A percentile compares a stretch with the other conserved stretches of the same genome.
phyloP scores from a whole-genome alignment of 2,329 filamentous ascomycete genomes.

The Paracoccidioides brasiliensis region DNA sequence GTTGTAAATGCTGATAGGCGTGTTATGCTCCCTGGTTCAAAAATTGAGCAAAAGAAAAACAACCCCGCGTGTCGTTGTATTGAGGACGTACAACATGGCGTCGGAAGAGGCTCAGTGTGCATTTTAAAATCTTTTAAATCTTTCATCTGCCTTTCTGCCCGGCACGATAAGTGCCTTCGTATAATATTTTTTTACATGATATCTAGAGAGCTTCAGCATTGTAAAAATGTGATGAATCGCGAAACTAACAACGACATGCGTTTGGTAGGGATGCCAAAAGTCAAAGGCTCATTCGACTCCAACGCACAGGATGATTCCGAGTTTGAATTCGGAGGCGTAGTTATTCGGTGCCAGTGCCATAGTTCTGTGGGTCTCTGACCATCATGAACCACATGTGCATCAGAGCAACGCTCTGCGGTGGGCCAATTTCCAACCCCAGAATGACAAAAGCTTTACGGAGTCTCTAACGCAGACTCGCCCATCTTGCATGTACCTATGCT shows the following conservation, averaged over 20 bases:
- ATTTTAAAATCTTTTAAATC: too few species aligned
- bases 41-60: too few species aligned
- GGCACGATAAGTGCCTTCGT: too few species aligned
- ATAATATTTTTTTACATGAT: neutral
- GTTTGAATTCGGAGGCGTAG: conserved; percentile 84
- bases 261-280: neutral
- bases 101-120: too few species aligned
- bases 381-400: conserved; percentile 99
- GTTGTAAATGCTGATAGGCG: too few species aligned
- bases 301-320: conserved; percentile 4
- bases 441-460: conserved; percentile 54
- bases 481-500: conserved; percentile 67
- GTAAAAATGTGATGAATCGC: neutral
- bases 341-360: conserved; percentile 57
- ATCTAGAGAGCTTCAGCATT: neutral
- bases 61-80: too few species aligned
- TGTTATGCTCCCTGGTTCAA: too few species aligned
- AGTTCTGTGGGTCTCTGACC: conserved; percentile 79
- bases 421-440: conserved; percentile 58
- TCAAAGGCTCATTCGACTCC: neutral
- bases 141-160: too few species aligned
- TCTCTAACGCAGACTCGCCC: conserved; percentile 58
- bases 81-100: too few species aligned
- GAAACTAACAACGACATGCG: neutral
- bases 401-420: conserved; percentile 80